Evolutionary conservation across 495 filamentous ascomycete genomes (phyloP).

Genomic region (Talaromyces ruber): DNA sequence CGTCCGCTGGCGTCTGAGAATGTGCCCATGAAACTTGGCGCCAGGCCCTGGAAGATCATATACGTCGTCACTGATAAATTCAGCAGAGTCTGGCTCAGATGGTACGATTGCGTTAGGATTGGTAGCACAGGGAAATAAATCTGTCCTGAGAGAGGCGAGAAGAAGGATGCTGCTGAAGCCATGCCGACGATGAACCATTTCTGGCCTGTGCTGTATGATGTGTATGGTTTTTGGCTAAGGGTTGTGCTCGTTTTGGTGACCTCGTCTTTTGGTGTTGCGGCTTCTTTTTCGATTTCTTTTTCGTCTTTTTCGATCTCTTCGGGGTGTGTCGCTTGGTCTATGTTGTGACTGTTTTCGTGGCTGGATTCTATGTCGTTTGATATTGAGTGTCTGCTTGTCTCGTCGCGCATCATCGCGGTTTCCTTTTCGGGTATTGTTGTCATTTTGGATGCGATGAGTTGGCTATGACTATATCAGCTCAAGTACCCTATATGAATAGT

Average conservation of each 20-base stretch:
- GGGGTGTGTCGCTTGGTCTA: not conserved
- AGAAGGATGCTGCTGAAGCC: constrained; percentile 18
- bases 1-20: constrained; percentile 52
- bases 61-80: constrained; percentile 62
- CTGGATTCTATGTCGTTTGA: not conserved
- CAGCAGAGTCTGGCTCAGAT: constrained; percentile 50
- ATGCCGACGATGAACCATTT: constrained; percentile 6
- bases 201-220: not conserved
- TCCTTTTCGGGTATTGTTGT: not conserved
- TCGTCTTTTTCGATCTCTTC: not conserved
- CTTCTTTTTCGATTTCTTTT: not conserved
- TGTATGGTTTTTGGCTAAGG: constrained; percentile 2
- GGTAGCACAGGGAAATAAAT: constrained; percentile 45
- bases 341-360: not conserved
- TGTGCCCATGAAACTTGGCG: constrained; percentile 51
- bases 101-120: constrained; percentile 42
- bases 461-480: not conserved
- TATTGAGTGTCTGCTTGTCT: not conserved
- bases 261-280: not conserved
- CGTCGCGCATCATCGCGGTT: not conserved
- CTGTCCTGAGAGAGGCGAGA: constrained; percentile 33
- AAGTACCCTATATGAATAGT: not conserved
- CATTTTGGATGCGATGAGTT: not conserved
- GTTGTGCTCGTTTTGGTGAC: not conserved
- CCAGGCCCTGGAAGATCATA: constrained; percentile 54